Evolutionary conservation across 2,329 filamentous ascomycete genomes (phyloP).

Genomic region (Epichloe typhina): DNA sequence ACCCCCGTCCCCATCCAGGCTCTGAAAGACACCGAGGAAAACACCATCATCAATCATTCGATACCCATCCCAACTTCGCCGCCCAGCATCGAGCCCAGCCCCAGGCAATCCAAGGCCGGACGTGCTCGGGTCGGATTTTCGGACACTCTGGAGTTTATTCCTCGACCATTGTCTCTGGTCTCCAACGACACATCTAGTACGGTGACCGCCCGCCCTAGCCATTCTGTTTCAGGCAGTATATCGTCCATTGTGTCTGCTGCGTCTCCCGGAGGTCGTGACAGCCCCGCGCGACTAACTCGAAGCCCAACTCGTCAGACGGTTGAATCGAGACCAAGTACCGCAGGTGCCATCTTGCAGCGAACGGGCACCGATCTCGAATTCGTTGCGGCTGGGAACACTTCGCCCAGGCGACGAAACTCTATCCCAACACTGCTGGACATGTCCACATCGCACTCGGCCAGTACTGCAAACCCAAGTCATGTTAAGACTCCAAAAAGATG

Average conservation of each 20-base stretch:
- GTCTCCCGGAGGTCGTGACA: constrained; percentile 28
- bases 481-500: constrained; percentile 41
- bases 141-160: constrained; percentile 72
- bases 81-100: constrained; percentile 6
- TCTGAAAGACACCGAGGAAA: neutral
- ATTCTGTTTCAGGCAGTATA: constrained; percentile 67
- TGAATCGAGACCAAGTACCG: constrained; percentile 52
- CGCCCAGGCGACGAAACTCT: constrained; percentile 42
- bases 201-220: constrained; percentile 52
- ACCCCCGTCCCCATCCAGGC: neutral
- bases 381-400: constrained; percentile 12
- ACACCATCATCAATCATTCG: constrained; percentile 2
- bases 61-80: constrained; percentile 4
- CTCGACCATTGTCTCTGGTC: constrained; percentile 67
- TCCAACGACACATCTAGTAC: constrained; percentile 78
- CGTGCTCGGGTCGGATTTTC: constrained; percentile 69
- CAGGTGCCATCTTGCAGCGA: constrained; percentile 54
- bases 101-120: constrained; percentile 20
- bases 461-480: constrained; percentile 31
- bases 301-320: constrained; percentile 27
- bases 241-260: constrained; percentile 60
- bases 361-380: constrained; percentile 10
- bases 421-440: constrained; percentile 39
- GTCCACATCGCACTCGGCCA: constrained; percentile 21
- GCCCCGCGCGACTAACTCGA: constrained; percentile 22